Base-by-base conservation (phyloP, 768 basidiomycete species). In the Xerocomellus amylosporus region DNA sequence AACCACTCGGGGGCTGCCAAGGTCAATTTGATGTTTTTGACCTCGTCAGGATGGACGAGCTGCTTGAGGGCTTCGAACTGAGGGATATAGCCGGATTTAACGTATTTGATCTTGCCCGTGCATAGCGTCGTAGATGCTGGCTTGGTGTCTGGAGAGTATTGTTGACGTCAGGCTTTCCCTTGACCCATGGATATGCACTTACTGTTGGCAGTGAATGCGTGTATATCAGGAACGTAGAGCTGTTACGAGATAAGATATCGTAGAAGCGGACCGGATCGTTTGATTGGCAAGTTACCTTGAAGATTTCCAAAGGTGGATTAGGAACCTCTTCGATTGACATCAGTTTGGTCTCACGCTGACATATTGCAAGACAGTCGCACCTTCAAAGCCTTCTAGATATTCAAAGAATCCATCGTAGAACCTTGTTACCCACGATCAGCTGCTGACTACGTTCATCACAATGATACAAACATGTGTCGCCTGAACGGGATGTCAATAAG, bases 1-100 rank as follows among this genome's bases (percentile, higher is more conserved):
- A 82, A 85, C 84, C 86, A 87, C 34, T 83, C 82, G 4, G 87
- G 88, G 0, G 86, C 81, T 55, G 82, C 85, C 69, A 88, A 74
- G 14, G 85, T 89, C 54, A 90, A 63, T 67, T 92, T 90, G 68
- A 90, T 78, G 62, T 77, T 75, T 63, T 78, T 77, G 54, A 86
- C 81, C 61, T 88, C 85, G 70, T 86, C 78, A 8, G 80, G 74
- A 17, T 79, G 63, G 24, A 86, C 83, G 19, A 85, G 63, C 26
- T 67, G 71, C 67, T 85, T 87, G 53, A 86, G 71, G 46, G 75
- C 80, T 53, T 83, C 79, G 64, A 85, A 88, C 56, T 87, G 80
- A 26, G 84, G 77, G 9, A 82, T 64, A 61, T 86, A 87, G 60
- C 86, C 85, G 0, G 84, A 77, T 56, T 76, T 77, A 9, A 77